Base-by-base conservation (phyloP, 1,284 basidiomycete genomes). In the Sporisorium scitamineum region DNA sequence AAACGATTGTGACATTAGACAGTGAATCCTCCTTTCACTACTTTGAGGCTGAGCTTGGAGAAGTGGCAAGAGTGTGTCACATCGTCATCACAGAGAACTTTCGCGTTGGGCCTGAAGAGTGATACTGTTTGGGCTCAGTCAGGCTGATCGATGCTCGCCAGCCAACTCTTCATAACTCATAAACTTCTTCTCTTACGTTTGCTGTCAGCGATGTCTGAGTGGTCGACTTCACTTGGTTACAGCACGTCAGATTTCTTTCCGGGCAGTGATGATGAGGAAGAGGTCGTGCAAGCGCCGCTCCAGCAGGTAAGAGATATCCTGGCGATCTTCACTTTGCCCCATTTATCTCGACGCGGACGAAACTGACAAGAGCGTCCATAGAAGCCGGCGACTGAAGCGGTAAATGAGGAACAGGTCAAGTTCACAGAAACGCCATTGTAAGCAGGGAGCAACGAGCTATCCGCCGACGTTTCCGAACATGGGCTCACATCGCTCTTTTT, bases 371-470 rank as follows among this genome's bases (percentile, higher is more conserved):
- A 24, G 8, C 41, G 16, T 14, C 5, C 3, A 11, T 37, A 69
- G 61, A 37, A 41, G 13, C 44, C 54, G 2, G 53, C 32, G 5
- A 26, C 45, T 5, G 32, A 22, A 10, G 29, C 24, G 0, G 55
- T 47, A 2, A 63, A 76, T 22, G 74, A 76, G 44, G 55, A 62
- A 8, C 37, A 34, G 34, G 62, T 76, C 20, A 50, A 44, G 8
- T 76, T 76, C 58, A 64, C 31, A 7, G 70, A 76, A 16, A 76
- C 74, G 4, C 74, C 74, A 26, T 76, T 76, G 74, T 76, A 34
- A 69, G 74, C 27, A 32, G 6, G 7, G 2, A 20, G 11, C 10
- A 26, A 16, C 13, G 18, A 16, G 54, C 14, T 14, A 52, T 9
- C 22, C 10, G 29, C 7, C 8, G 8, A 16, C n/a, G 5, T 27